Conservation (phyloP, 768 basidiomycete genomes). For the Leucocoprinus sp. region DNA sequence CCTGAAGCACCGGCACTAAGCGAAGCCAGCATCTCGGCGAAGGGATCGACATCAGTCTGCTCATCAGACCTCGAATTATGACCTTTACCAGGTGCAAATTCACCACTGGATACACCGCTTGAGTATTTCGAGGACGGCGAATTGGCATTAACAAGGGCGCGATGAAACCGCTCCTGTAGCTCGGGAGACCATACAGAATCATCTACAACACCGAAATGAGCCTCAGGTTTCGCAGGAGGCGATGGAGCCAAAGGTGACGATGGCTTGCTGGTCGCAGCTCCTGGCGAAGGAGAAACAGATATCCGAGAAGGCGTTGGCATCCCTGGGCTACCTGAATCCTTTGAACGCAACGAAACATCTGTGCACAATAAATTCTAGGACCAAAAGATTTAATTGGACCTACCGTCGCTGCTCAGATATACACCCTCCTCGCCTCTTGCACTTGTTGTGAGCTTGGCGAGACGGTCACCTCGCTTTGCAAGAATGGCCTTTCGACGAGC, state of each 20-base stretch:
- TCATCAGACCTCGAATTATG: slow-evolving; percentile 34
- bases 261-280: slow-evolving; percentile 12
- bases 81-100: slow-evolving; percentile 29
- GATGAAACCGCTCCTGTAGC: slow-evolving; percentile 61
- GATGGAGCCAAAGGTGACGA: slow-evolving; percentile 19
- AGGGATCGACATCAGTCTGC: not conserved
- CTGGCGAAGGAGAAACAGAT: slow-evolving; percentile 11
- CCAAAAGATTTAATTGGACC: slow-evolving; percentile 13
- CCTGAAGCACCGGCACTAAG: slow-evolving; percentile 11
- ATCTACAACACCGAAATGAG: slow-evolving; percentile 27
- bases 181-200: slow-evolving; percentile 60
- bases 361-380: slow-evolving; percentile 30
- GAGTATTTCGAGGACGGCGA: slow-evolving; percentile 13
- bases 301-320: slow-evolving; percentile 28
- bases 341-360: slow-evolving; percentile 20
- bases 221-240: slow-evolving; percentile 14
- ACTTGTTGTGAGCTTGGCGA: slow-evolving; percentile 72
- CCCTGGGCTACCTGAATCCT: slow-evolving; percentile 26
- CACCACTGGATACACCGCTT: slow-evolving; percentile 14
- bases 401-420: slow-evolving; percentile 46
- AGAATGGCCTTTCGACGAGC: slow-evolving; percentile 75
- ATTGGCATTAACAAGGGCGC: slow-evolving; percentile 44
- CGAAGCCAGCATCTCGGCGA: not conserved
- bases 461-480: slow-evolving; percentile 59
- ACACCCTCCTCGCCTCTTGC: slow-evolving; percentile 60